Conservation (phyloP, 2,329 filamentous ascomycete species). For the Venturia oleaginea region DNA sequence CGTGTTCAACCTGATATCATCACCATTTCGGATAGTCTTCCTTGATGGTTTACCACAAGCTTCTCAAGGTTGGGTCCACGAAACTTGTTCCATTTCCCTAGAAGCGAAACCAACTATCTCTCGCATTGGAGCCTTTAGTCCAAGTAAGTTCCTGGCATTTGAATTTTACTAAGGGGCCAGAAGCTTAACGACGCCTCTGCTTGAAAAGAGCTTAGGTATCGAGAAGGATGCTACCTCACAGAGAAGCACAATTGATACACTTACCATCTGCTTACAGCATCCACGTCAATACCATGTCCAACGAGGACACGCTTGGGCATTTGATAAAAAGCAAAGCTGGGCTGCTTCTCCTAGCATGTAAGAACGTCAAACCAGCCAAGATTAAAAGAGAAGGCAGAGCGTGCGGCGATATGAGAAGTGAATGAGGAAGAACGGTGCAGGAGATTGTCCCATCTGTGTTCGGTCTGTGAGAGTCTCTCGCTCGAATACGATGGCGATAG, state of each 20-base stretch:
- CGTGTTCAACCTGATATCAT: background rate
- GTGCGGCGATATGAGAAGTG: background rate
- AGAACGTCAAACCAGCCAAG: background rate
- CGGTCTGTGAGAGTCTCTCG: background rate
- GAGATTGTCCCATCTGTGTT: background rate
- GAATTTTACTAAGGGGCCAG: too few relatives aligned
- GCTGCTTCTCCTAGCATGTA: background rate
- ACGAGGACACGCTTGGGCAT: conserved; percentile 1
- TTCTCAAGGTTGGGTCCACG: too few relatives aligned
- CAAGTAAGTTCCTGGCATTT: too few relatives aligned
- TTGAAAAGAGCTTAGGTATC: too few relatives aligned
- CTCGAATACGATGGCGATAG: too few relatives aligned
- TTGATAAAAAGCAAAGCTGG: background rate
- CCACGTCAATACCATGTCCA: conserved; percentile 27
- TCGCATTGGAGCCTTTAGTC: too few relatives aligned
- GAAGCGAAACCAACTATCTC: too few relatives aligned
- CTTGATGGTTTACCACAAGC: conserved; percentile 27
- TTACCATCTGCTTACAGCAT: conserved; percentile 28
- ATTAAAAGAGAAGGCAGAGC: background rate
- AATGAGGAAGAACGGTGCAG: background rate
- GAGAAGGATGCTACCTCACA: too few relatives aligned
- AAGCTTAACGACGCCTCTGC: too few relatives aligned
- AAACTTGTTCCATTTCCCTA: too few relatives aligned
- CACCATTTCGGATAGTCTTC: conserved; percentile 15
- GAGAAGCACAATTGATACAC: too few relatives aligned